These are phyloP conservation scores for Alternaria sp. DNA, from an alignment of 2,329 filamentous ascomycete species.

Conservation along the genomic window DNA sequence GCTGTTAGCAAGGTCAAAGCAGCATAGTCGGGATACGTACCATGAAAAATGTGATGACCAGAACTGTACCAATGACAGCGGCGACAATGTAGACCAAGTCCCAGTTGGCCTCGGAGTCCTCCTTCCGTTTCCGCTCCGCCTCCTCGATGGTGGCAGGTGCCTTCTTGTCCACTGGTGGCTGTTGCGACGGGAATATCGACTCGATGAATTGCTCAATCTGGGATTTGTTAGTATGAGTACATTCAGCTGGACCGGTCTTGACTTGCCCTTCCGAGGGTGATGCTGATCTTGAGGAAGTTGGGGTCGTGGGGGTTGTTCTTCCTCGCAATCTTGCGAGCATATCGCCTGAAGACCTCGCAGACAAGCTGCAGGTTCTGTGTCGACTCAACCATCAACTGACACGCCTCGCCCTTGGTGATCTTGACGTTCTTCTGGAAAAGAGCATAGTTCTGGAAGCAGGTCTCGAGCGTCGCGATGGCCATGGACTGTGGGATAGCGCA, in stretches of 20 bases:
- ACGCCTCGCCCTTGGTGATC: conserved; percentile 94
- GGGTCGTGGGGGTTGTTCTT: conserved; percentile 95
- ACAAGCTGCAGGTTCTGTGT: conserved; percentile 86
- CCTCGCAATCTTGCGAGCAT: conserved; percentile 81
- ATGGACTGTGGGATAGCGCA: conserved; percentile 95
- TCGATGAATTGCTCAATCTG: conserved; percentile 97
- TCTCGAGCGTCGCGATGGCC: conserved; percentile 93
- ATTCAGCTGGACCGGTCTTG: neutral
- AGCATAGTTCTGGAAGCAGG: conserved; percentile 87
- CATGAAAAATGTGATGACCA: conserved; percentile 77
- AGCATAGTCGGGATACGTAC: conserved; percentile 59
- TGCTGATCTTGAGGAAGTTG: conserved; percentile 89
- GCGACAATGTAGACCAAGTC: conserved; percentile 68
- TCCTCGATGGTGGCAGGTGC: conserved; percentile 58
- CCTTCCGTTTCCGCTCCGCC: conserved; percentile 60
- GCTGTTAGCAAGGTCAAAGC: conserved; percentile 21
- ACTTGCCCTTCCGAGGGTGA: conserved; percentile 81
- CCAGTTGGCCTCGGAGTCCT: conserved; percentile 58
- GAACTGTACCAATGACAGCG: conserved; percentile 71
- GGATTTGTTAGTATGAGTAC: conserved; percentile 6
- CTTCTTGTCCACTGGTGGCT: conserved; percentile 60
- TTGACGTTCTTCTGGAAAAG: conserved; percentile 91
- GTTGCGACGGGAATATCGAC: conserved; percentile 85
- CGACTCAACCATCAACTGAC: conserved; percentile 87
- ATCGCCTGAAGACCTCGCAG: conserved; percentile 81